Percentiles rank a stretch among this genome's conserved stretches.
Evolutionary conservation across 2,329 filamentous ascomycete species (phyloP).

Genomic region (Lasiodiplodia gonubiensis): DNA sequence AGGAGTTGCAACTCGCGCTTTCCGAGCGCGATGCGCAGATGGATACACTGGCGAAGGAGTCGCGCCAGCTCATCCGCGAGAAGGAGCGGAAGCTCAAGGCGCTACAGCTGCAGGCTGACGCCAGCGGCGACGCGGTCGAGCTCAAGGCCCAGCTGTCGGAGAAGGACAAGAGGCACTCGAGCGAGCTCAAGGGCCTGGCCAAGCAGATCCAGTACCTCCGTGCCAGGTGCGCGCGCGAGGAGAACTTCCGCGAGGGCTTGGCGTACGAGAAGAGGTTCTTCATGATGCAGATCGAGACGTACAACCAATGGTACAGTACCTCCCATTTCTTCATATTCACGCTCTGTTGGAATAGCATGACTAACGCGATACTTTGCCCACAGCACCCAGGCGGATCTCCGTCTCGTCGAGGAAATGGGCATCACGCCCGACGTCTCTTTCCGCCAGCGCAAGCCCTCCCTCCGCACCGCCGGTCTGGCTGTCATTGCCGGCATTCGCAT

Average conservation of each 20-base stretch:
- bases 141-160: conserved; percentile 59
- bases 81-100: conserved; percentile 17
- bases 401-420: conserved; percentile 83
- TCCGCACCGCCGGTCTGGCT: conserved; percentile 56
- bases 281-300: conserved; percentile 77
- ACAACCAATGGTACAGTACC: conserved; percentile 82
- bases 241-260: conserved; percentile 77
- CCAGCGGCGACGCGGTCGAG: conserved; percentile 39
- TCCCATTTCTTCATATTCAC: background rate
- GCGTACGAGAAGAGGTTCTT: conserved; percentile 89
- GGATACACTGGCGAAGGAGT: conserved; percentile 26
- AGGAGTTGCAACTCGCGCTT: conserved; percentile 32
- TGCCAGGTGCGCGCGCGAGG: conserved; percentile 79
- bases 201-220: conserved; percentile 93
- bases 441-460: conserved; percentile 46
- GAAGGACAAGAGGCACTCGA: conserved; percentile 71
- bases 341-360: conserved; percentile 32
- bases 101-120: conserved; percentile 38
- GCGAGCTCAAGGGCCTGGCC: conserved; percentile 79
- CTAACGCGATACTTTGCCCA: conserved; percentile 22
- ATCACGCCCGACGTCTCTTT: conserved; percentile 60
- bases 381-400: conserved; percentile 91
- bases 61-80: conserved; percentile 32
- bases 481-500: conserved; percentile 60
- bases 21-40: conserved; percentile 33